phyloP scores from a whole-genome alignment of 192 early-diverging fungal genomes.

The Phlyctochytrium planicorne region DNA sequence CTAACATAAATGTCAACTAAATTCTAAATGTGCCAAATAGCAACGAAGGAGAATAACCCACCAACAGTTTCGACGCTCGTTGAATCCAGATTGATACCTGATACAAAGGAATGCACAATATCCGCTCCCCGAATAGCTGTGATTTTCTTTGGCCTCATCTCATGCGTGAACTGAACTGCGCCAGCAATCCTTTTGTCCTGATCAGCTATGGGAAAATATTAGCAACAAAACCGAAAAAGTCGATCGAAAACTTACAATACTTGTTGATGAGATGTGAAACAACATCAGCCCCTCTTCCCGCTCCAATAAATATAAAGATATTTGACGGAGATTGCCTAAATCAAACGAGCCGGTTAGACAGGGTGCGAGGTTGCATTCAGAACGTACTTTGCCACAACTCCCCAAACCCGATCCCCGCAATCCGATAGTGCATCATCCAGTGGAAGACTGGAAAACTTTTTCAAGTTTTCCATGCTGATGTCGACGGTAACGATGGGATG shows the following conservation, averaged over 20 bases:
- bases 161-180: background rate
- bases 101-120: background rate
- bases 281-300: background rate
- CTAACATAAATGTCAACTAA: no score
- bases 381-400: no score
- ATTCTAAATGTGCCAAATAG: no score
- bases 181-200: background rate
- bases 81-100: background rate
- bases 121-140: background rate
- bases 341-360: no score
- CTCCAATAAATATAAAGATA: background rate
- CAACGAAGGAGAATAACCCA: no score
- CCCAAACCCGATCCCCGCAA: background rate
- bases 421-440: background rate
- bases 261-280: background rate
- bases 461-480: background rate
- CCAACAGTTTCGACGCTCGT: background rate
- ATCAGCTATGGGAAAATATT: background rate
- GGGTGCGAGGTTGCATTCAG: no score
- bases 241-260: background rate
- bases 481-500: conserved; percentile 1
- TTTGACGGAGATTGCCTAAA: background rate
- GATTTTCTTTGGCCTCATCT: background rate
- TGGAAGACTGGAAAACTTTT: background rate
- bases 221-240: background rate